These are phyloP conservation scores for Metarhizium robertsii DNA, from an alignment of 2,329 filamentous ascomycete genomes.

Conservation along the genomic window DNA sequence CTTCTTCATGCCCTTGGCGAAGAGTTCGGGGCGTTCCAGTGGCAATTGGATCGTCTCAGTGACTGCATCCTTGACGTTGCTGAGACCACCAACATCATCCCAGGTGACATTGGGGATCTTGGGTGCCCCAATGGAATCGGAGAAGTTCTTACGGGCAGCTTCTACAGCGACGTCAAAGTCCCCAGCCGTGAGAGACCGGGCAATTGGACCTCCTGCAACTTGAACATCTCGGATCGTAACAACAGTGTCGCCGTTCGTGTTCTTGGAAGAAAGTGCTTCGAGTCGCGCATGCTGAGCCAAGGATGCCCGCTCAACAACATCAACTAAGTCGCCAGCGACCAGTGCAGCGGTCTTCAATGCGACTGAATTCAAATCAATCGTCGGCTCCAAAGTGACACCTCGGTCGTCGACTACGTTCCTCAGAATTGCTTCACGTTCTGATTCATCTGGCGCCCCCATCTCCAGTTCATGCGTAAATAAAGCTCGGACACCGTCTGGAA, in stretches of 20 bases:
- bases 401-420: constrained; percentile 67
- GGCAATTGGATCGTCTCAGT: constrained; percentile 94
- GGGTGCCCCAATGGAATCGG: constrained; percentile 90
- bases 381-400: constrained; percentile 66
- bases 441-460: constrained; percentile 85
- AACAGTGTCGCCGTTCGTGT: constrained; percentile 23
- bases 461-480: constrained; percentile 95
- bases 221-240: constrained; percentile 76
- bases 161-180: constrained; percentile 94
- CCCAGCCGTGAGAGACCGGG: constrained; percentile 65
- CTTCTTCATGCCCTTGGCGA: constrained; percentile 97
- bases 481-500: constrained; percentile 80
- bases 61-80: constrained; percentile 93
- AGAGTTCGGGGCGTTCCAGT: constrained; percentile 82
- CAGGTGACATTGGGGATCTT: constrained; percentile 97
- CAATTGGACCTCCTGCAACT: constrained; percentile 72
- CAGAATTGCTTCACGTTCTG: constrained; percentile 81
- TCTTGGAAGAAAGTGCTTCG: constrained; percentile 54
- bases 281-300: constrained; percentile 69
- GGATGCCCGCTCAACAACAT: constrained; percentile 84
- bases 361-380: constrained; percentile 75
- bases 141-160: constrained; percentile 93
- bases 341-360: constrained; percentile 93
- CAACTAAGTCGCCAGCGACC: constrained; percentile 86
- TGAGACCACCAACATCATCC: constrained; percentile 89